Base-by-base conservation (phyloP, 1,139 yeast genomes). In the Kodamaea derodonti region DNA sequence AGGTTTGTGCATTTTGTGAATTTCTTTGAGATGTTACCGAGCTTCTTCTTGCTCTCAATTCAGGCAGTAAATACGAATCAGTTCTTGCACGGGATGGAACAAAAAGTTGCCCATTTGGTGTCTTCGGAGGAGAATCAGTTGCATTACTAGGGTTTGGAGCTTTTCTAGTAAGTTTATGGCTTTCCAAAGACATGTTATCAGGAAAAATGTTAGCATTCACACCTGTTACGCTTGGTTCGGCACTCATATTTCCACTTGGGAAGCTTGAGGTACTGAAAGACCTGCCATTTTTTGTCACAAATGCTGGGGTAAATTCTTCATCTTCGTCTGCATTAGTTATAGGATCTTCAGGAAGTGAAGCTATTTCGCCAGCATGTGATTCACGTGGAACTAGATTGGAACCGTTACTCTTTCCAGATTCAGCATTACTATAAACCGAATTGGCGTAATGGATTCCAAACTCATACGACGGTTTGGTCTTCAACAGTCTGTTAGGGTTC, bases 111-210 rank as follows among this genome's bases (percentile, higher is more conserved):
- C n/a, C 18, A 20, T 27, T 33, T 13, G 36, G 26, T 5, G 34
- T 43, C 52, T 18, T 48, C 49, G 39, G 53, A 42, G 3, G 60
- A 57, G 10, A 50, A 12, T 13, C 12, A 9, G 11, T 25, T 25
- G 28, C 11, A 14, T 15, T 7, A 32, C 41, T 46, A 10, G 46
- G 9, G 6, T 7, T 23, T 30, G 58, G 38, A 26, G 54, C 41
- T 31, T 45, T 41, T 25, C 47, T 37, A 10, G 44, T 24, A 27
- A 38, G 28, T 20, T 29, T 24, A 24, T 35, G 39, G 4, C 33
- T 32, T 23, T 31, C 33, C 29, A 37, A 32, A 11, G 33, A 31
- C 30, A 24, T 29, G 23, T 24, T 28, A 26, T 35, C 41, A 4
- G 40, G 40, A 14, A 35, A 27, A 4, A 37, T 30, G 14, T 17